Base-by-base conservation (phyloP, 2,329 filamentous ascomycete genomes). In the Neofusicoccum ribis region DNA sequence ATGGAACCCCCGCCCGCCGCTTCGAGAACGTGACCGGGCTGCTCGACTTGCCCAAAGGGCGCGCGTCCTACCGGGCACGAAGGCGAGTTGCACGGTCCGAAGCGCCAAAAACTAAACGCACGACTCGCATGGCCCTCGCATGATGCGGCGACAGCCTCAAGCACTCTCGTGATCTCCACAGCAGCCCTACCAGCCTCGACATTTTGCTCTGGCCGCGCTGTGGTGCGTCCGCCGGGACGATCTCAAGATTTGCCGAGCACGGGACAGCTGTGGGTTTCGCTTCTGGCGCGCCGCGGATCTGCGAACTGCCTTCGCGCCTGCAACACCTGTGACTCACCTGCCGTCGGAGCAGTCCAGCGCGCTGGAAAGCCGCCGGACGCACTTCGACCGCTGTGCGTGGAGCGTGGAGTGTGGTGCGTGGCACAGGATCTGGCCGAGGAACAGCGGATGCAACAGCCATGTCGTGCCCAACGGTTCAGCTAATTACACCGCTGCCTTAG, bases 241-340 rank as follows among this genome's bases (percentile, higher is more conserved):
- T 62, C 59, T 62, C 36, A 46, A 50, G 47, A 62, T 50, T 50
- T 62, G 58, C 59, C 59, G 59, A 62, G 47, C 47, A 60, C 43
- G 56, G 56, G 56, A 60, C 56, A 47, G 7, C 11, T 60, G 43
- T 60, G 56, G 56, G 56, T 60, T 60, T 60, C 41, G 56, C 41
- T 37, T 50, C 27, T 60, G 20, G 20, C 37, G 27, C 27, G 23
- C 27, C 17, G 56, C 20, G 56, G 56, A 60, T 60, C 56, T 60
- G 39, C 56, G 31, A 47, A 60, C 43, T 36, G 27, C 39, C n/a
- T 23, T 44, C 15, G 43, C 56, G 43, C 27, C 52, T 34, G 52
- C 51, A 11, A 27, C 37, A 27, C 15, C 14, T 7, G 27, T 36
- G 41, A 60, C 54, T 58, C 39, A 58, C 54, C 37, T 7, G 20